Conservation (phyloP, 208 protist genomes). For the Crithidia mellificae region DNA sequence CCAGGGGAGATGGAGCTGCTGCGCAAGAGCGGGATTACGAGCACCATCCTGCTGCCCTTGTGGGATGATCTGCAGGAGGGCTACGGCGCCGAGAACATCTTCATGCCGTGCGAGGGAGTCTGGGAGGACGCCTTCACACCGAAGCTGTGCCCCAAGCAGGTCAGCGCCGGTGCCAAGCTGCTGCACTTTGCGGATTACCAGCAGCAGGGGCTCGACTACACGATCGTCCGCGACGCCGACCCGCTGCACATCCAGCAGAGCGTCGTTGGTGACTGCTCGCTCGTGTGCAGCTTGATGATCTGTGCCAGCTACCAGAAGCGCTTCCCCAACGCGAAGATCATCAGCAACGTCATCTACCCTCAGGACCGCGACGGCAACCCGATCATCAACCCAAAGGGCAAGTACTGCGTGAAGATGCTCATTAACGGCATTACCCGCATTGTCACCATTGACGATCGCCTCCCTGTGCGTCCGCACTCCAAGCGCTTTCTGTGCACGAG, state of each 20-base stretch:
- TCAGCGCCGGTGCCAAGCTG: constrained; percentile 33
- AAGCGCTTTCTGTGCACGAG: constrained; percentile 38
- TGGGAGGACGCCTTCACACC: constrained; percentile 63
- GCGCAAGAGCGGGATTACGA: constrained; percentile 65
- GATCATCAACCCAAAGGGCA: constrained; percentile 83
- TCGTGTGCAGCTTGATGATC: constrained; percentile 80
- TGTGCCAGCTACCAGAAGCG: constrained; percentile 82
- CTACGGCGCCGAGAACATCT: constrained; percentile 84
- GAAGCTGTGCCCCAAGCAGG: constrained; percentile 33
- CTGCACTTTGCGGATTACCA: constrained; percentile 44
- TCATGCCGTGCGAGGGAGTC: constrained; percentile 70
- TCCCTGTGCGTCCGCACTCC: constrained; percentile 58
- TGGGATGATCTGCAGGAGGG: constrained; percentile 88
- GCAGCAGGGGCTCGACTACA: constrained; percentile 25
- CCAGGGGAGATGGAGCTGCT: constrained; percentile 79
- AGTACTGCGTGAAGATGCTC: constrained; percentile 92
- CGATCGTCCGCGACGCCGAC: constrained; percentile 66
- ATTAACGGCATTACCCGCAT: constrained; percentile 90
- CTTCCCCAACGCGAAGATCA: constrained; percentile 82
- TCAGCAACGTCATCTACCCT: constrained; percentile 88
- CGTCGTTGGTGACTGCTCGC: constrained; percentile 86
- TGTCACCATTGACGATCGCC: constrained; percentile 87
- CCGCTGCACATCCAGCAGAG: constrained; percentile 84
- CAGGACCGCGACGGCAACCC: constrained; percentile 75
- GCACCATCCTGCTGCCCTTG: constrained; percentile 71